Evolutionary conservation across 352 stramenopile species (phyloP).

Genomic region (Phytophthora sansomeana): DNA sequence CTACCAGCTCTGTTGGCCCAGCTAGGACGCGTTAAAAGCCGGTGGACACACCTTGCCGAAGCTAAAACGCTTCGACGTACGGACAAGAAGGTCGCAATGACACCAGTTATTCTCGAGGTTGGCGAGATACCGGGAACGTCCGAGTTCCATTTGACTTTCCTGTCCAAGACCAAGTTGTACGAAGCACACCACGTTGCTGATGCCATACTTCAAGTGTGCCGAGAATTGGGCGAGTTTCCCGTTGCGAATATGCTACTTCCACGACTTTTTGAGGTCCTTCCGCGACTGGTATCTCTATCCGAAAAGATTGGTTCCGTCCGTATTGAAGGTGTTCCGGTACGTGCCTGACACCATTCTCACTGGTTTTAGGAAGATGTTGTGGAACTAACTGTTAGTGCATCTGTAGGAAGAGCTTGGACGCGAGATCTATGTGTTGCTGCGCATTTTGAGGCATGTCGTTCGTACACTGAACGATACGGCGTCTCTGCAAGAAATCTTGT

Average conservation of each 20-base stretch:
- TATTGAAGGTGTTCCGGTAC: slow-evolving; percentile 76
- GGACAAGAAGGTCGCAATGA: slow-evolving; percentile 34
- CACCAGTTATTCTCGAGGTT: slow-evolving; percentile 33
- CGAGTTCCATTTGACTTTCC: slow-evolving; percentile 73
- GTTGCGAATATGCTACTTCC: slow-evolving; percentile 61
- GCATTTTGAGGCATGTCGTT: slow-evolving; percentile 68
- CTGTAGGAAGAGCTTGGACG: slow-evolving; percentile 67
- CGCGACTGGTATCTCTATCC: slow-evolving; percentile 56
- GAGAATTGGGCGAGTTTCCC: slow-evolving; percentile 59
- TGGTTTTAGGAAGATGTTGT: slow-evolving; percentile 6
- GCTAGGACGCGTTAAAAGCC: slow-evolving; percentile 58
- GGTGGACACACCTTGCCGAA: slow-evolving; percentile 66
- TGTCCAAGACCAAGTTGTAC: slow-evolving; percentile 66
- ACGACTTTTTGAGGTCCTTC: slow-evolving; percentile 67
- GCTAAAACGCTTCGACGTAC: slow-evolving; percentile 46
- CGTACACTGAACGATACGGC: slow-evolving; percentile 59
- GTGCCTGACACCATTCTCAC: slow-evolving; percentile 8
- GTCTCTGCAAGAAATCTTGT: slow-evolving; percentile 57
- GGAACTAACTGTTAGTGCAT: background rate
- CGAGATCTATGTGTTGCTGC: slow-evolving; percentile 78
- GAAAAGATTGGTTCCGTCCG: slow-evolving; percentile 72
- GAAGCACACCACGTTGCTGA: slow-evolving; percentile 76
- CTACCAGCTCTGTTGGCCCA: slow-evolving; percentile 62
- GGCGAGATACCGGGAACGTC: slow-evolving; percentile 25
- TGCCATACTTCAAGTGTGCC: slow-evolving; percentile 67